Base-by-base conservation (phyloP, 2,329 filamentous ascomycete species). In the Ophiosphaerella narmari region DNA sequence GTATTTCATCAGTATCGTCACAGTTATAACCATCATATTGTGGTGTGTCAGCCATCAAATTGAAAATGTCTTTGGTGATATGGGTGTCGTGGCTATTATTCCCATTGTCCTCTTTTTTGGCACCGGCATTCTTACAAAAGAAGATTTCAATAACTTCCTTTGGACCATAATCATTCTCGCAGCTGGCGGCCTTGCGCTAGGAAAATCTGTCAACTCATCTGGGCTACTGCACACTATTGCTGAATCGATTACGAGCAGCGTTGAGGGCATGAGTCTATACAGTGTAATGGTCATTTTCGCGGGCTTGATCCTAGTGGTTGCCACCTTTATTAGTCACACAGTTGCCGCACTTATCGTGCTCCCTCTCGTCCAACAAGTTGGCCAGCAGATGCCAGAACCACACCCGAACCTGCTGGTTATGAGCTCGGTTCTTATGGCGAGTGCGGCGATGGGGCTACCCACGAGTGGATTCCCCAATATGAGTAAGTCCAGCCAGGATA, bases 151-250 rank as follows among this genome's bases (percentile, higher is more conserved):
- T 80, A 99, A 99, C 74, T 99, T 99, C 74, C 88, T 97, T 34
- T 99, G 94, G 94, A 99, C 95, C 16, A 99, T 99, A 74, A 97
- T 99, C 75, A 97, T 99, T 66, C 86, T 99, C 16, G 94, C 94
- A 0, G 93, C 94, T 0, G 94, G 94, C 39, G 94, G 94, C 7
- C 78, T 99, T 31, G 91, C 91, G 1, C 85, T 99, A 0, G 94
- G 94, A 48, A 97, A 96, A 73, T 90, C 93, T 0, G 94, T 99
- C 50, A 93, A 91, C 57, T 94, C 90, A 0, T 97, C 93, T 0
- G 94, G 94, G 1, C 81, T 99, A 9, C 80, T 99, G 29, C 89
- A 96, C 70, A 95, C 91, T 0, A 88, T 99, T 42, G 94, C 94
- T 2, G 78, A 81, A 5, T 76, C 81, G 9, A 96, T 99, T 56